Evolutionary conservation across 805 yeast genomes (phyloP), one percentile per base, ranked within the genome.

Genomic region (Starmerella geochares): DNA sequence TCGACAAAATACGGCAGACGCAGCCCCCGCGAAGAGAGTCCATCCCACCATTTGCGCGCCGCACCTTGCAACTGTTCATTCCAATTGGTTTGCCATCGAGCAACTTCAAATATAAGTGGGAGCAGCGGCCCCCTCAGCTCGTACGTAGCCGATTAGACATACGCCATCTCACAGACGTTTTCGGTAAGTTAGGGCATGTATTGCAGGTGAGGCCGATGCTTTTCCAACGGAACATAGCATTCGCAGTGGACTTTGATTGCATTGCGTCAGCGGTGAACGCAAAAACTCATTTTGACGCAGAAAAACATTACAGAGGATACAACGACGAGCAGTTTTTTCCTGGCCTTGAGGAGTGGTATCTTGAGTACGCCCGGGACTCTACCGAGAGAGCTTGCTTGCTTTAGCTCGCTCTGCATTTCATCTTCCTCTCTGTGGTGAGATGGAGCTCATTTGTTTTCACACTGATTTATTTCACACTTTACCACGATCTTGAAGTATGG

Each of bases 191-290:
- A 3, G 60, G 60, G 11, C 10, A 19, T 1, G 49, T 59, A 10
- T 25, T 59, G 13, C 51, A 52, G 24, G 52, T 58, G 4, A 54
- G 58, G 25, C 62, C 62, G 5, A 57, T 59, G 60, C 24, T 59
- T 19, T 29, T 19, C 13, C 48, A 45, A 3, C 17, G 24, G 16
- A 17, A 48, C 23, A 45, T 56, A 3, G 56, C 58, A 5, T 60
- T 49, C 29, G 52, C 55, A 14, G 47, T 60, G 4, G 57, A 57
- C 29, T 60, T 16, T 39, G 49, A 36, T 14, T 37, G 40, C 20
- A 31, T 56, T 7, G 28, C 16, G 7, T 35, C 41, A 2, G 62
- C 63, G 1, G 41, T 49, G 8, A 38, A 36, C 7, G 62, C 58
- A 14, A 55, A 54, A 27, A 37, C 35, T 14, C 17, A 33, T 4